Evolutionary conservation across 495 filamentous ascomycete species (phyloP), one percentile per base, ranked within the genome.

Genomic region (Arthonia radiata): DNA sequence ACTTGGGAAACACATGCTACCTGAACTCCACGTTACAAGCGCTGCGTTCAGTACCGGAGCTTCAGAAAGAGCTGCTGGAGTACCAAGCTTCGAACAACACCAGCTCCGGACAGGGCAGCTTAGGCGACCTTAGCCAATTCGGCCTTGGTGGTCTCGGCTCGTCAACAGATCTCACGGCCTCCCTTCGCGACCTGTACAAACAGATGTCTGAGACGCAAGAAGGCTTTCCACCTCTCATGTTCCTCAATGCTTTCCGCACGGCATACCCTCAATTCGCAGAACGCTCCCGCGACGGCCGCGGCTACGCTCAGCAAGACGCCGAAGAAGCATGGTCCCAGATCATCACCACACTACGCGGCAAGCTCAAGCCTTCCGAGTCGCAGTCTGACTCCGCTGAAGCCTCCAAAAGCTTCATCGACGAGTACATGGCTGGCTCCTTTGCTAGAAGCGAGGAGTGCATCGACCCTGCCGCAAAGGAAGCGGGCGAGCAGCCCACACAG

Each of bases 241-340:
- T 97, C 37, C 56, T 97, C 26, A 67, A 74, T 37, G 66, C 81
- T 9, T 58, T 97, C 11, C 71, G 82, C 23, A 62, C 54, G 5
- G 56, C 65, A 0, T 94, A 76, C 38, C 86, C 89, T n/a, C 86
- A 94, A 44, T 97, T 97, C 37, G 80, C 77, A 13, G 78, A 97
- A 50, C 61, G 62, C 34, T 64, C 76, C 14, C 76, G 71, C 36
- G 71, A 68, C 17, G 79, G 79, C 0, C 59, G 68, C 24, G 81
- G 78, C 2, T 94, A 67, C 42, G 78, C 83, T 5, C 86, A 97
- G 42, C 86, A 97, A 49, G 86, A 97, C 54, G 86, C 86, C 1
- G 86, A 97, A 42, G 86, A 97, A 45, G 90, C 81, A 11, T 97
- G 83, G 77, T 89, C 89, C 13, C 83, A 94, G 43, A 92, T 97